These are phyloP conservation scores for Cenchrus americanus DNA, from an alignment of 176 grass and related monocot genomes.

Conservation along the genomic window DNA sequence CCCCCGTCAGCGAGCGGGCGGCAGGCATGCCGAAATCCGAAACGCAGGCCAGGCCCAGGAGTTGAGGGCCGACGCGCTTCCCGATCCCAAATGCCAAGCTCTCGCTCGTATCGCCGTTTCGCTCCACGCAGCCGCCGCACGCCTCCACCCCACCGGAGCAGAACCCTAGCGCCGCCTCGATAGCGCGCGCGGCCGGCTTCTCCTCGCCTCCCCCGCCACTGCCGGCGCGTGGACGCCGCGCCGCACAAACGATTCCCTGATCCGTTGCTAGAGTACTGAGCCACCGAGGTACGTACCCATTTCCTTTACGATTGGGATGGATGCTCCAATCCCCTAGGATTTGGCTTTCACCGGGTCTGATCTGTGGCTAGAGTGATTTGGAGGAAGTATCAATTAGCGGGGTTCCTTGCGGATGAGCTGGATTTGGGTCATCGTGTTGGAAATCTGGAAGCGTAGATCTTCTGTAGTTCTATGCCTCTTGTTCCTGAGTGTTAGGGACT, in stretches of 20 bases:
- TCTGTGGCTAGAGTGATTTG: too few relatives aligned
- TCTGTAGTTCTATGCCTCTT: too few relatives aligned
- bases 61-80: too few relatives aligned
- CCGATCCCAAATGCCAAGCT: too few relatives aligned
- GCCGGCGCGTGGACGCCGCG: not conserved
- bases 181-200: not conserved
- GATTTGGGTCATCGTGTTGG: not conserved
- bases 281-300: not conserved
- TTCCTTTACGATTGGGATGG: not conserved
- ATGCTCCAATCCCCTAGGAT: not conserved
- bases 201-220: not conserved
- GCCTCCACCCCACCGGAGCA: not conserved
- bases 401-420: not conserved
- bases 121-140: not conserved
- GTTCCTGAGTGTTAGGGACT: not conserved
- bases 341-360: too few relatives aligned
- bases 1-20: too few relatives aligned
- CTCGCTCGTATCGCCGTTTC: too few relatives aligned
- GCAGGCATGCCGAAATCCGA: too few relatives aligned
- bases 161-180: constrained; percentile 25
- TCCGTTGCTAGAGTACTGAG: not conserved
- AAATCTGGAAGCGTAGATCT: not conserved
- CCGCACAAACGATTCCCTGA: not conserved
- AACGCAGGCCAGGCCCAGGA: too few relatives aligned
- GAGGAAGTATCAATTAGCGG: not conserved